phyloP scores from a whole-genome alignment of 345 rosid species.

The Viola odorata region DNA sequence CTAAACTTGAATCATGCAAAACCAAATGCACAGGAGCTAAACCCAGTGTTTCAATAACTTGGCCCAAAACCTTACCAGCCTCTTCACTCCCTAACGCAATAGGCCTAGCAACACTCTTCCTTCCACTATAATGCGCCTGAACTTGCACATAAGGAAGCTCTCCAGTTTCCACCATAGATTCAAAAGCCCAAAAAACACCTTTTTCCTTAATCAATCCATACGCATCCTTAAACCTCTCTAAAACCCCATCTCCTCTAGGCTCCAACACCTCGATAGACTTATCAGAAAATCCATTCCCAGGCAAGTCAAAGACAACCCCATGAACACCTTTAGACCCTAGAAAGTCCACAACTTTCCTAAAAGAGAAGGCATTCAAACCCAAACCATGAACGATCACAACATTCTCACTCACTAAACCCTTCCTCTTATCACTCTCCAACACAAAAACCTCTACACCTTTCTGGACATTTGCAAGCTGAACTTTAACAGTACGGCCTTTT shows the following conservation, averaged over 20 bases:
- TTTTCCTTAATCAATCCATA: conserved; percentile 70
- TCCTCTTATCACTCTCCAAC: conserved; percentile 35
- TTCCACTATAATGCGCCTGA: conserved; percentile 19
- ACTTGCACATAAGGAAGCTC: conserved; percentile 70
- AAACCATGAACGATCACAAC: conserved; percentile 69
- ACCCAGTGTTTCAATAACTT: conserved; percentile 62
- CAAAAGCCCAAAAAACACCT: conserved; percentile 92
- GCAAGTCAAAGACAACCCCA: conserved; percentile 75
- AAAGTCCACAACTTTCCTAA: conserved; percentile 37
- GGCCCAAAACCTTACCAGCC: conserved; percentile 55
- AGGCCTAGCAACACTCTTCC: conserved; percentile 39
- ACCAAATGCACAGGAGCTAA: conserved; percentile 83
- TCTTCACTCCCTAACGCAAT: conserved; percentile 68
- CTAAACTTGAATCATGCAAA: conserved; percentile 81
- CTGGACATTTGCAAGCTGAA: conserved; percentile 41
- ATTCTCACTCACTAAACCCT: conserved; percentile 33
- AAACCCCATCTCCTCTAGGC: conserved; percentile 45
- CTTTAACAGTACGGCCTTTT: conserved; percentile 64
- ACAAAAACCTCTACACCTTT: conserved; percentile 61
- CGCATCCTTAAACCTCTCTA: conserved; percentile 58
- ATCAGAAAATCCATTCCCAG: conserved; percentile 93
- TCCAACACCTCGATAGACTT: conserved; percentile 49
- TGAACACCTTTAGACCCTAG: conserved; percentile 62
- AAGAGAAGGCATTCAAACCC: conserved; percentile 75
- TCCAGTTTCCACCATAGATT: conserved; percentile 87